Percentiles rank a stretch among this genome's conserved stretches.
Evolutionary conservation across 2,329 filamentous ascomycete species (phyloP).

Genomic region (Monilinia aucupariae): DNA sequence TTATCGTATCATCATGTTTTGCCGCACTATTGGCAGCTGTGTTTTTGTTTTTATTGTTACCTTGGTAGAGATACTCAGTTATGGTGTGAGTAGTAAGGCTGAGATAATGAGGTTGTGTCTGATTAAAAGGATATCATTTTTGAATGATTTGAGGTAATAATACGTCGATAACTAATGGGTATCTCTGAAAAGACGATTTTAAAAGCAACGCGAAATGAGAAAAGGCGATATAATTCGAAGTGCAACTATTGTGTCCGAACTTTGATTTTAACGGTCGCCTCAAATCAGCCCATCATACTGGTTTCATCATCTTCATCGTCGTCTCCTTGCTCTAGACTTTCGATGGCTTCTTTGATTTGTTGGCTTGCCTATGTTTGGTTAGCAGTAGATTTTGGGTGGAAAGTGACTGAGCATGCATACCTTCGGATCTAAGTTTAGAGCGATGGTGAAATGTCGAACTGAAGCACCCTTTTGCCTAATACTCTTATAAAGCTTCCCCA

Average conservation of each 20-base stretch:
- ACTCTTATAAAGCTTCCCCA: constrained; percentile 76
- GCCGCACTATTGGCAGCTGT: not conserved
- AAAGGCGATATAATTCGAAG: not conserved
- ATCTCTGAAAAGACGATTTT: not conserved
- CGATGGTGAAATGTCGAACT: constrained; percentile 92
- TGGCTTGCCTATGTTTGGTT: constrained; percentile 63
- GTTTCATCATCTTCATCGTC: constrained; percentile 43
- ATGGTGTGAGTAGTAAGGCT: not conserved
- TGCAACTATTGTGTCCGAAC: not conserved
- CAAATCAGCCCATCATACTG: constrained; percentile 45
- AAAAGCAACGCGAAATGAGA: not conserved
- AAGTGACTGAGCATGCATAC: constrained; percentile 42
- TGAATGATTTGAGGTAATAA: constrained; percentile 7
- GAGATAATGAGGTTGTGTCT: not conserved
- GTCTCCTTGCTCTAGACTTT: constrained; percentile 61
- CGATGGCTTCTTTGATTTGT: constrained; percentile 95
- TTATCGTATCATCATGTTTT: constrained; percentile 16
- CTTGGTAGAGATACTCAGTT: constrained; percentile 1
- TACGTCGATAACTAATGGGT: constrained; percentile 7
- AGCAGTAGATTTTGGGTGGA: constrained; percentile 15
- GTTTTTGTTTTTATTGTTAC: not conserved
- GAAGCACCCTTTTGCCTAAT: constrained; percentile 70
- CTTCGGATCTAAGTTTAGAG: constrained; percentile 93
- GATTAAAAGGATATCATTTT: not conserved
- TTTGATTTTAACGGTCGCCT: not conserved